phyloP scores from a whole-genome alignment of 1,139 yeast species.

The Wickerhamomyces sp. region DNA sequence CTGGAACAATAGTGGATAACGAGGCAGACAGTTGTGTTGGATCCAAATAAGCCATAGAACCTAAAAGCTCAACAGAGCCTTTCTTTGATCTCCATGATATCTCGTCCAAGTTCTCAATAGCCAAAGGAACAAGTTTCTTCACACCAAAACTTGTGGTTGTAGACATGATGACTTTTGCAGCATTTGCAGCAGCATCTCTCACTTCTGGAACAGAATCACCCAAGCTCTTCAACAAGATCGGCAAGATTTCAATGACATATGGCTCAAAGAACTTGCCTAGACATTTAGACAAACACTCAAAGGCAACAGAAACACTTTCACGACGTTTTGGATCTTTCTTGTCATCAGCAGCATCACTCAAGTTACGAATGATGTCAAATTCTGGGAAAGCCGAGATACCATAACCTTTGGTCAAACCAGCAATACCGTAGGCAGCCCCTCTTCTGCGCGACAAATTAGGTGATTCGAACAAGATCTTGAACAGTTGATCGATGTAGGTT shows the following conservation, averaged over 20 bases:
- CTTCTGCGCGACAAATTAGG: constrained; percentile 55
- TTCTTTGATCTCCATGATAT: constrained; percentile 95
- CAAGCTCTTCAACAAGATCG: constrained; percentile 68
- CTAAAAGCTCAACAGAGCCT: constrained; percentile 92
- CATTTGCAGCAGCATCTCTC: constrained; percentile 81
- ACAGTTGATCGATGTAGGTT: constrained; percentile 50
- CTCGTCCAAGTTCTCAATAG: constrained; percentile 80
- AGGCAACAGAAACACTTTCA: constrained; percentile 84
- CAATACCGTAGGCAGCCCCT: constrained; percentile 95
- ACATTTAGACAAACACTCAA: constrained; percentile 76
- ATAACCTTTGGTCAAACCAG: constrained; percentile 87
- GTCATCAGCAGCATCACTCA: constrained; percentile 87
- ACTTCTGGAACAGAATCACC: constrained; percentile 88
- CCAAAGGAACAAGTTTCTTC: constrained; percentile 84
- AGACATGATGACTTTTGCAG: constrained; percentile 86
- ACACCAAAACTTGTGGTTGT: constrained; percentile 91
- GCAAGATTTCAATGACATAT: constrained; percentile 82
- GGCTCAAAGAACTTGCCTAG: constrained; percentile 85
- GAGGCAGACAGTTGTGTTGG: constrained; percentile 92
- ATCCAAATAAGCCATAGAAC: constrained; percentile 96
- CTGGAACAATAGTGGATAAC: constrained; percentile 86
- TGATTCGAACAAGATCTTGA: constrained; percentile 53
- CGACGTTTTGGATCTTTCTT: constrained; percentile 69
- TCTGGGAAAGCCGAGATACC: constrained; percentile 77
- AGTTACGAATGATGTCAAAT: constrained; percentile 67